Conservation (phyloP, 768 basidiomycete species). For the Leccinum broughii region DNA sequence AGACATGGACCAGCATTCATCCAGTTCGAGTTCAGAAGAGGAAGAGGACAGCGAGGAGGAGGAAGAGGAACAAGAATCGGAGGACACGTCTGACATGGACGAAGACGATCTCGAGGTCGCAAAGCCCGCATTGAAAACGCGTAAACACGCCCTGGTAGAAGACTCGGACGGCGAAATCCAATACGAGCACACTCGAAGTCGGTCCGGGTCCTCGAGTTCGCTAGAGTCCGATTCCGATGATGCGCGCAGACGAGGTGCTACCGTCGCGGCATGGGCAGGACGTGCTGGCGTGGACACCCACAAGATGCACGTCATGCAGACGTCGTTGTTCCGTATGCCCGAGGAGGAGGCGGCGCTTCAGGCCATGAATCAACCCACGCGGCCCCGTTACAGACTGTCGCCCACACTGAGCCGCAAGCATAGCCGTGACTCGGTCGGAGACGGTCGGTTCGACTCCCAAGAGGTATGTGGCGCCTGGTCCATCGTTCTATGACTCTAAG, state of each 20-base stretch:
- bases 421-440: slow-evolving; percentile 76
- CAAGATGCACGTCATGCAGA: slow-evolving; percentile 93
- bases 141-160: slow-evolving; percentile 50
- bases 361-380: slow-evolving; percentile 46
- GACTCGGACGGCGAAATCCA: slow-evolving; percentile 56
- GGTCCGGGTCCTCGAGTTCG: slow-evolving; percentile 33
- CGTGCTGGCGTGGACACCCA: slow-evolving; percentile 79
- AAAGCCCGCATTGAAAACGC: slow-evolving; percentile 24
- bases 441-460: slow-evolving; percentile 60
- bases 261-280: slow-evolving; percentile 69
- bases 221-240: slow-evolving; percentile 24
- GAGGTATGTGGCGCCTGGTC: slow-evolving; percentile 46
- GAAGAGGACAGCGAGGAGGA: slow-evolving; percentile 38
- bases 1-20: slow-evolving; percentile 35
- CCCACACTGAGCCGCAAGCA: slow-evolving; percentile 62
- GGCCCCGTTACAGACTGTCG: slow-evolving; percentile 36
- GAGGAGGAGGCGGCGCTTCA: slow-evolving; percentile 70
- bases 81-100: slow-evolving; percentile 47
- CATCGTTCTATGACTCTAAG: slow-evolving; percentile 1
- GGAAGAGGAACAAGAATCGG: slow-evolving; percentile 39
- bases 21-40: slow-evolving; percentile 29
- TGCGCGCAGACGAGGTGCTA: slow-evolving; percentile 37
- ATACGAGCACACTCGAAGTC: slow-evolving; percentile 42
- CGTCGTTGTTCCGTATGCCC: slow-evolving; percentile 76
- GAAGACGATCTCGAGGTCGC: slow-evolving; percentile 47